A percentile compares a stretch with the other conserved stretches of the same genome.
These are phyloP conservation scores for Schizophyllum commune DNA, from an alignment of 1,284 basidiomycete species.

Conservation along the genomic window DNA sequence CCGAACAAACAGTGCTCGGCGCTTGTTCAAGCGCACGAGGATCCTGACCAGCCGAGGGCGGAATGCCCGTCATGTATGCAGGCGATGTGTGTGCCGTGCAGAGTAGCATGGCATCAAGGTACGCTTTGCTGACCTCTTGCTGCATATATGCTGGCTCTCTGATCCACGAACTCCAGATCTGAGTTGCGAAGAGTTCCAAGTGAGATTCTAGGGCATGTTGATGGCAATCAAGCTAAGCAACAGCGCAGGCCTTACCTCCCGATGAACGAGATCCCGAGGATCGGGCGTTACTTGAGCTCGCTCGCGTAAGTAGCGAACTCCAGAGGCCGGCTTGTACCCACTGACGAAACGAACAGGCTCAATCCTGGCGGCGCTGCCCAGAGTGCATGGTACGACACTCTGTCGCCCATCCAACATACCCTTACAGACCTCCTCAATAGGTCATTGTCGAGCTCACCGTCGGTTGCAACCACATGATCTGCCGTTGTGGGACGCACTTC, in stretches of 20 bases:
- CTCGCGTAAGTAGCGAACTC: constrained; percentile 18
- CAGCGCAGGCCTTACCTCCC: constrained; percentile 28
- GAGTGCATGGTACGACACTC: constrained; percentile 25
- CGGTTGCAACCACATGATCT: constrained; percentile 34
- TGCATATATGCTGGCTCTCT: not conserved
- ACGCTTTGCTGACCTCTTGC: constrained; percentile 3
- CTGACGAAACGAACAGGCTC: constrained; percentile 17
- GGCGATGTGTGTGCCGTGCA: constrained; percentile 29
- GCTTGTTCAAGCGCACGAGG: constrained; percentile 28
- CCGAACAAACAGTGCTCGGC: constrained; percentile 32
- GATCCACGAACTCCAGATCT: constrained; percentile 17
- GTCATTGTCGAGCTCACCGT: constrained; percentile 25
- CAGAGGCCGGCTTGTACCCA: not conserved
- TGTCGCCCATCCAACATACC: not conserved
- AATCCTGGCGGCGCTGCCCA: constrained; percentile 35
- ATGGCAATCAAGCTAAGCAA: too few relatives aligned
- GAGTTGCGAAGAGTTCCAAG: constrained; percentile 31
- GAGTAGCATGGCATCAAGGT: constrained; percentile 30
- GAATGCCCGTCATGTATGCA: constrained; percentile 26
- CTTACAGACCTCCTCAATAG: not conserved
- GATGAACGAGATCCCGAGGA: constrained; percentile 35
- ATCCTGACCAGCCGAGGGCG: constrained; percentile 26
- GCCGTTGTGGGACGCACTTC: constrained; percentile 16
- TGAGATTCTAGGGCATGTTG: too few relatives aligned
- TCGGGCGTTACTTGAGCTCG: constrained; percentile 26